Base-by-base conservation (phyloP, 495 filamentous ascomycete species). In the Penicillium chermesinum region DNA sequence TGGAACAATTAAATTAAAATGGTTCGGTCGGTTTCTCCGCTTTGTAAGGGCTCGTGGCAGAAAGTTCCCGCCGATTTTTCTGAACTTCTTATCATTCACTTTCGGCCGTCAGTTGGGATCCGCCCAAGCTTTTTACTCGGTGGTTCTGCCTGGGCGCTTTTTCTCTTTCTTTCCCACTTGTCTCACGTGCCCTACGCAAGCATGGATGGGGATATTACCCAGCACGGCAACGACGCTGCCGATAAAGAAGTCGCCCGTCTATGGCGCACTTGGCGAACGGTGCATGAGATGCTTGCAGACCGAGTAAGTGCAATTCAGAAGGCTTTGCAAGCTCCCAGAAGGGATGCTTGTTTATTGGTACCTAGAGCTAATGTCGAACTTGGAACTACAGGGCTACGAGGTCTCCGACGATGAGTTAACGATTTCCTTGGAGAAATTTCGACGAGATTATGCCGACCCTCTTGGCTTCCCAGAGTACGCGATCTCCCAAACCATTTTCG, bases 211-310 rank as follows among this genome's bases (percentile, higher is more conserved):
- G 74, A 84, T 25, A 71, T 71, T 38, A 57, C 63, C 36, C 55
- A 57, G 47, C 57, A 64, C 34, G 34, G 34, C 46, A 75, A 70
- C 39, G 78, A 48, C 38, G 81, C 83, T 39, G 73, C 82, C 56
- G 80, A 84, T 46, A 78, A 84, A 65, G 82, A 85, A 59, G 70
- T 83, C 52, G 82, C 84, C 48, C 76, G 79, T 52, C 79, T 91
- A 40, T 95, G 89, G 89, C 86, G 89, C 67, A 87, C 86, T 58
- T 91, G 87, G 84, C 75, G 80, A 61, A 95, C 89, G 2, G 81
- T 89, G 46, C 84, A 90, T 61, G 86, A 94, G 73, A 89, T 95
- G 88, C 83, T 88, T 22, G 75, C 76, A 47, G 89, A 95, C 59
- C 74, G 89, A 55, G 87, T 91, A 75, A 43, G 80, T 57, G 15